Evolutionary conservation across 805 yeast species (phyloP).

Genomic region (Myxozyma neotropica): DNA sequence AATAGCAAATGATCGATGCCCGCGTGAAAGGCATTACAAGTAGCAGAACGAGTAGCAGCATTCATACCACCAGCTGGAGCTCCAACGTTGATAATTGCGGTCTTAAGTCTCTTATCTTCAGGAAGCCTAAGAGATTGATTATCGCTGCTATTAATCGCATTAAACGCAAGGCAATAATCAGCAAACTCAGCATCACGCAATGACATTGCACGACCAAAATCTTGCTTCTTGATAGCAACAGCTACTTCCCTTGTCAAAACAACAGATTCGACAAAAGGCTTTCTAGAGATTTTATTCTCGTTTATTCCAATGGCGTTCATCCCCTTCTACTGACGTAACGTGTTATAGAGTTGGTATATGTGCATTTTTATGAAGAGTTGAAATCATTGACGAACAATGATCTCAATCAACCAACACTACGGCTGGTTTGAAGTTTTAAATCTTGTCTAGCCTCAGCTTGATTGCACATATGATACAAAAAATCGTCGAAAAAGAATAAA

Average conservation of each 20-base stretch:
- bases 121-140: slow-evolving; percentile 65
- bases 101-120: slow-evolving; percentile 60
- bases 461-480: no score
- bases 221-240: slow-evolving; percentile 72
- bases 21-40: slow-evolving; percentile 85
- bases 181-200: slow-evolving; percentile 86
- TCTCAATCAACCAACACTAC: no score
- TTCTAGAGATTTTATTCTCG: slow-evolving; percentile 84
- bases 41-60: slow-evolving; percentile 88
- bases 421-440: no score
- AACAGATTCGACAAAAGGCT: slow-evolving; percentile 88
- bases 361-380: no score
- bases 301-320: slow-evolving; percentile 86
- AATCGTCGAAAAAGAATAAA: no score
- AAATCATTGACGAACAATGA: no score
- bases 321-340: no score
- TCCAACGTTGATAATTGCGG: slow-evolving; percentile 90
- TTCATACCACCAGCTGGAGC: slow-evolving; percentile 98
- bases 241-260: slow-evolving; percentile 87
- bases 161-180: slow-evolving; percentile 74
- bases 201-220: slow-evolving; percentile 83
- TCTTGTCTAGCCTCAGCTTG: no score
- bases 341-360: no score
- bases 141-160: slow-evolving; percentile 64
- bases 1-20: slow-evolving; percentile 88